Evolutionary conservation across 148 eudicot genomes (phyloP).

Genomic region (Bassia scoparia): DNA sequence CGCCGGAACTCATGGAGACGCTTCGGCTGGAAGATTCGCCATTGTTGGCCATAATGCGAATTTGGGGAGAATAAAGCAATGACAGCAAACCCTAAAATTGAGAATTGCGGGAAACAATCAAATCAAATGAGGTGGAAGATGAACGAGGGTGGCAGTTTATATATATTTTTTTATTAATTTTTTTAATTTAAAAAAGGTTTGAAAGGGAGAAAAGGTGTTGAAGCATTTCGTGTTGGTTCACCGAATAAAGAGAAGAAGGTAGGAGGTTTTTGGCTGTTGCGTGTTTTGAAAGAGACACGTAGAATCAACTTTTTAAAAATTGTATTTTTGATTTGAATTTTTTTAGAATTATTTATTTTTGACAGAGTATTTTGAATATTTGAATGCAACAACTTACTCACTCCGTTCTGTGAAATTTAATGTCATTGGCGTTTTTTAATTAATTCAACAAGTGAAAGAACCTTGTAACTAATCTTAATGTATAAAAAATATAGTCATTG

Average conservation of each 20-base stretch:
- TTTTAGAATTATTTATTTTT: neutral
- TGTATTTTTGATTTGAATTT: neutral
- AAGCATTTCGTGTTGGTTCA: slow-evolving; percentile 5
- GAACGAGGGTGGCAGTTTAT: neutral
- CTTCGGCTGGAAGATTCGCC: slow-evolving; percentile 2
- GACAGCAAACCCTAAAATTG: slow-evolving; percentile 17
- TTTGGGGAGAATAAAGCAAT: neutral
- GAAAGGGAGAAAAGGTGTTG: neutral
- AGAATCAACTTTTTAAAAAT: slow-evolving; percentile 1
- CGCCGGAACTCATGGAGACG: slow-evolving; percentile 24
- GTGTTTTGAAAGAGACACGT: slow-evolving; percentile 3
- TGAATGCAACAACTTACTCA: no score
- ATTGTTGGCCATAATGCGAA: slow-evolving; percentile 11
- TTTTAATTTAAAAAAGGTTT: neutral
- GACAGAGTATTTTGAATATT: no score
- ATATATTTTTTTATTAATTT: no score
- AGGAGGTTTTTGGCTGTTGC: neutral
- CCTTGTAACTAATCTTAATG: no score
- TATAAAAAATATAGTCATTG: no score
- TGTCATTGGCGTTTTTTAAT: no score
- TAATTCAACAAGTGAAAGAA: no score
- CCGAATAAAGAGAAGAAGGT: neutral
- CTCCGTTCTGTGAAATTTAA: no score
- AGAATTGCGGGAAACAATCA: neutral
- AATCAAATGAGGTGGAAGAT: neutral